Conservation (phyloP, 169 alveolate genomes). For the Cryptosporidium tyzzeri region DNA sequence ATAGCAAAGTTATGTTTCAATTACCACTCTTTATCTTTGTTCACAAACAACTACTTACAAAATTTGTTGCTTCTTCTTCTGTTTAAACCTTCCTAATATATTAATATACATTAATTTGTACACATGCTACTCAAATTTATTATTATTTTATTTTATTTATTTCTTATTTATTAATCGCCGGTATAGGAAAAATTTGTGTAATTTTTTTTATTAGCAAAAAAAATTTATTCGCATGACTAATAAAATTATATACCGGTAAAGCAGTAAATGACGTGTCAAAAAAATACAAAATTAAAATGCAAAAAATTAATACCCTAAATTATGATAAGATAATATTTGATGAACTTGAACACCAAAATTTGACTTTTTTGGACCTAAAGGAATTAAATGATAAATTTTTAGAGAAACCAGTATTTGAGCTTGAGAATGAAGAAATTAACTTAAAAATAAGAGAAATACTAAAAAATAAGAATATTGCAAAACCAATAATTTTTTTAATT, state of each 20-base stretch:
- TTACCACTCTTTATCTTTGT: not conserved
- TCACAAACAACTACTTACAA: not conserved
- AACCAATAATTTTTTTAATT: not conserved
- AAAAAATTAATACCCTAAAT: not conserved
- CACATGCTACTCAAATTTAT: not conserved
- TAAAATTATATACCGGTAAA: constrained; percentile 9
- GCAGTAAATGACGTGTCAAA: constrained; percentile 15
- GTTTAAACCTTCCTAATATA: not conserved
- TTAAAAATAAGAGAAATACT: not conserved
- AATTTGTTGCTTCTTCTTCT: not conserved
- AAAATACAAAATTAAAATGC: not conserved
- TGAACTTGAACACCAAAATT: not conserved
- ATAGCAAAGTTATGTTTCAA: not conserved
- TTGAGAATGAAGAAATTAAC: not conserved
- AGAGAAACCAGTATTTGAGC: not conserved
- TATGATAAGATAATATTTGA: not conserved
- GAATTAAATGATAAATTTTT: not conserved
- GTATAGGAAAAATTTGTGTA: not conserved
- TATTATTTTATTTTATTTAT: not conserved
- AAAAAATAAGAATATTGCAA: not conserved
- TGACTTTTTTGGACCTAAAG: not conserved
- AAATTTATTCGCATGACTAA: constrained; percentile 6
- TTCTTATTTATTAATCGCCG: not conserved
- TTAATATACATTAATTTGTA: not conserved
- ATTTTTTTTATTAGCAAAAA: not conserved